These are phyloP conservation scores for Mycena sp. DNA, from an alignment of 1,284 basidiomycete species.

Conservation along the genomic window DNA sequence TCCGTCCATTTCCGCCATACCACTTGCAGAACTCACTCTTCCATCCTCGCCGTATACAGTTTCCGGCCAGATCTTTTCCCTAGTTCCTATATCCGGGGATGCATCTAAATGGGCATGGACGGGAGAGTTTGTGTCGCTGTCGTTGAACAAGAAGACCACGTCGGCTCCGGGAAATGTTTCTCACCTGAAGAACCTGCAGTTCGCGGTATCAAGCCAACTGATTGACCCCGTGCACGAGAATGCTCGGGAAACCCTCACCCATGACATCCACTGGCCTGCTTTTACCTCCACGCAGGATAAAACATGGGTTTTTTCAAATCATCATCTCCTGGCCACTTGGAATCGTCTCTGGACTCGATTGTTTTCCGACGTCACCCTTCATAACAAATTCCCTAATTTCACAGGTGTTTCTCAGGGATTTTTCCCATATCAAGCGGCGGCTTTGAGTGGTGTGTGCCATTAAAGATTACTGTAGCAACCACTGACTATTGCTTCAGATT, in stretches of 20 bases:
- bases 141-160: not conserved
- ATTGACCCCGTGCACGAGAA: not conserved
- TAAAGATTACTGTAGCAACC: not conserved
- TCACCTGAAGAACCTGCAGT: not conserved
- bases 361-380: not conserved
- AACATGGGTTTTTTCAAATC: conserved; percentile 6
- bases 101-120: not conserved
- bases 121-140: conserved; percentile 1
- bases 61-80: not conserved
- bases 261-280: not conserved
- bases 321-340: not conserved
- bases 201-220: not conserved
- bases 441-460: not conserved
- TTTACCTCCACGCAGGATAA: not conserved
- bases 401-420: conserved; percentile 3
- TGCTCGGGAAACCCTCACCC: not conserved
- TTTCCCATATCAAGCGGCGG: not conserved
- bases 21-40: not conserved
- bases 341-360: not conserved
- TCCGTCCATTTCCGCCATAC: not conserved
- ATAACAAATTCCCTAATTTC: conserved; percentile 11
- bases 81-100: not conserved
- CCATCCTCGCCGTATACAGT: not conserved
- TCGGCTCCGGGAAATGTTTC: not conserved
- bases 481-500: not conserved